Evolutionary conservation across 2,329 filamentous ascomycete species (phyloP).

Genomic region (Sporothrix phasma): DNA sequence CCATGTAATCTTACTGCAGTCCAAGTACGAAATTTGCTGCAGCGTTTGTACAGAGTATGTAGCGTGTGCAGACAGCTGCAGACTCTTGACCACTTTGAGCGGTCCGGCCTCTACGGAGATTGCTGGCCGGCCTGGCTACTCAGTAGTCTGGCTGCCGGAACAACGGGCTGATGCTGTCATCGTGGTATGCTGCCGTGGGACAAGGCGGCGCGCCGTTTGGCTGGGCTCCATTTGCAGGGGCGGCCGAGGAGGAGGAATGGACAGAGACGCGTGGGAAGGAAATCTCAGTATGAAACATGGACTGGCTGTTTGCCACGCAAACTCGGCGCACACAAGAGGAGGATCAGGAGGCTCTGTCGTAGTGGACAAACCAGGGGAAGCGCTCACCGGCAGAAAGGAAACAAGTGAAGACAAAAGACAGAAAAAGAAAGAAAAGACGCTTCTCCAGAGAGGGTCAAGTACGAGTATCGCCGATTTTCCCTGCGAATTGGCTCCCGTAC

Average conservation of each 20-base stretch:
- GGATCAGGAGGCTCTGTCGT: too few species aligned
- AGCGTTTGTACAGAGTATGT: too few species aligned
- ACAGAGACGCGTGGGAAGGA: not conserved
- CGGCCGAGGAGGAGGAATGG: not conserved
- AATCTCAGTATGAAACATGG: too few species aligned
- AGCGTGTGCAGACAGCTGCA: not conserved
- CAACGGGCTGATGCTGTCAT: not conserved
- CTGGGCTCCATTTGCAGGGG: not conserved
- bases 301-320: too few species aligned
- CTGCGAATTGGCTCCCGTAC: not conserved
- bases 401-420: too few species aligned
- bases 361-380: too few species aligned
- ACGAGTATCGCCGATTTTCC: not conserved
- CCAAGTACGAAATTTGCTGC: too few species aligned
- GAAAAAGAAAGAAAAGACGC: too few species aligned
- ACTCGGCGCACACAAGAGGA: too few species aligned
- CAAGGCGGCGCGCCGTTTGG: not conserved
- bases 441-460: not conserved
- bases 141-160: not conserved
- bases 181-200: slow-evolving; percentile 4
- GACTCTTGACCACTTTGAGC: too few species aligned
- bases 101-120: too few species aligned
- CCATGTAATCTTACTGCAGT: not conserved
- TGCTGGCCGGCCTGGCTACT: not conserved
- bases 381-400: too few species aligned